Evolutionary conservation across 1,284 basidiomycete genomes (phyloP), one percentile per base, ranked within the genome.

Genomic region (Tausonia pullulans): DNA sequence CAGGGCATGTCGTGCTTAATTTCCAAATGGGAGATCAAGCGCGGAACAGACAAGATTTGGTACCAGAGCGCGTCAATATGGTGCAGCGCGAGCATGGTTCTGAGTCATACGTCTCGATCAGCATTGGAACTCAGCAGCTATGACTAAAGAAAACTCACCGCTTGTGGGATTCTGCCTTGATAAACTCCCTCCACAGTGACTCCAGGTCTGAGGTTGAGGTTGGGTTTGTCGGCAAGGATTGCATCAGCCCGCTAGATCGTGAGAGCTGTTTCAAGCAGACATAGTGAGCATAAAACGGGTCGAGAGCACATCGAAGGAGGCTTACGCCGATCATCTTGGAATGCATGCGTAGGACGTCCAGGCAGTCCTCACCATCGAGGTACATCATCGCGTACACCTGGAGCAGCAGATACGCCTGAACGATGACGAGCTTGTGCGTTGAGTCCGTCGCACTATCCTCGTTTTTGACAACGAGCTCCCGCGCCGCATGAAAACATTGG

Each of bases 1-100:
- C 69, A 70, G 0, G 72, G 72, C 62, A 73, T 58, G 49, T 71
- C 70, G 57, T 72, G 70, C 58, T 72, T 72, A 62, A 73, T 71
- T 60, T 73, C 72, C 13, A 71, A 68, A 51, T 73, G 72, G 27
- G 71, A 72, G 39, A 73, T 59, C 1, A 58, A 54, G 16, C 72
- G 68, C 0, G 72, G 72, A 6, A 67, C 57, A 4, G 71, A 72
- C 44, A 73, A 68, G 5, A 70, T 62, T 27, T 70, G 70, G 44
- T 73, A 73, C 69, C 69, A 72, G 5, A 64, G 63, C 1, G 68
- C 67, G 60, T 73, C 72, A 41, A 70, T 62, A 48, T 69, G 67
- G 54, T 72, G 71, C 10, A 70, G 50, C 5, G 64, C 56, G 49
- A 65, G 69, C 8, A 69, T 54, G 5, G 71, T 70, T 6, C 70